Base-by-base conservation (phyloP, 176 grass and related monocot species). In the Aegilops longissima region DNA sequence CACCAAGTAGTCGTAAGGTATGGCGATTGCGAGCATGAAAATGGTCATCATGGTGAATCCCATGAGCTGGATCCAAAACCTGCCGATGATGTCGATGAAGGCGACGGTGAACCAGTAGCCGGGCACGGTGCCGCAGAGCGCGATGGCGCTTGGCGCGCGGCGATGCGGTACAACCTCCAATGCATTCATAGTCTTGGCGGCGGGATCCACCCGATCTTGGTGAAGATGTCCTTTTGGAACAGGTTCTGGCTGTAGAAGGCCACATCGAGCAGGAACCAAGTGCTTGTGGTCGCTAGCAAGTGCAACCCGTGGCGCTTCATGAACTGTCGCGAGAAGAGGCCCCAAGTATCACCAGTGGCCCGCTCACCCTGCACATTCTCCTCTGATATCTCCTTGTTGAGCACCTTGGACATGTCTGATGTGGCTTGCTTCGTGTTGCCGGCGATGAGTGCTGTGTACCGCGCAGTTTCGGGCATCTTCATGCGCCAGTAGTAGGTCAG, bases 141-240 rank as follows among this genome's bases (percentile, higher is more conserved):
- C 95, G 76, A 94, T 92, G 61, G 49, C 2, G 95, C 88, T 80
- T 94, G 95, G 81, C 92, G 1, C 95, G 92, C n/a, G 1, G 95
- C 20, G 17, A 94, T 92, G 25, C 78, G 71, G 89, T 77, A 97
- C 1, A 94, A 34, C 80, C 73, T 97, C 95, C 31, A 97, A 29
- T 29, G 95, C 95, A 54, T 82, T 92, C 92, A 97, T 94, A 49
- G 92, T 97, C 2, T 9, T 80, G 1, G 88, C 33, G 81, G 74
- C 4, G 92, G 92, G 49, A 97, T 97, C 95, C 95, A 97, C 1
- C 90, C 88, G 25, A 92, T 74, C 72, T 89, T 90, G 72, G 9
- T 95, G 73, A 95, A 97, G 90, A 97, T 97, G 79, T 97, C 92
- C 85, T 97, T 95, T 71, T 97, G 95, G 87, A 97, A 95, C 17